Conservation (phyloP, 257 asterid genomes). For the Euphrasia confusa region DNA sequence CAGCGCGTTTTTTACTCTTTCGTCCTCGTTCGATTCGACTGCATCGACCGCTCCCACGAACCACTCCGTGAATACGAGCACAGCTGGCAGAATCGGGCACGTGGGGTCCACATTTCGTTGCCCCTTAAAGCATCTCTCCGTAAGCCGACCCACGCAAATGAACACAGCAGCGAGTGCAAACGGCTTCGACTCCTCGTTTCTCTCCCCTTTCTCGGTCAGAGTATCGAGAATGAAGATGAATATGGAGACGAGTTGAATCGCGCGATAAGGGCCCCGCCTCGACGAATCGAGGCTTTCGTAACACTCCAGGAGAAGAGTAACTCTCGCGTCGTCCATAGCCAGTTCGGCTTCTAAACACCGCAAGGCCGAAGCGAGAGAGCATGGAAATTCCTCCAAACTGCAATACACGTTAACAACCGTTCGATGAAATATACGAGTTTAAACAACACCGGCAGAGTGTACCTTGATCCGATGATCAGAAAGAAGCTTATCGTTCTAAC, state of each 20-base stretch:
- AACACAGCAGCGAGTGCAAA: slow-evolving; percentile 55
- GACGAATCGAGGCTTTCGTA: slow-evolving; percentile 51
- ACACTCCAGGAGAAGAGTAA: slow-evolving; percentile 44
- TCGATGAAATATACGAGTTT: no score
- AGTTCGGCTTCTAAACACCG: slow-evolving; percentile 51
- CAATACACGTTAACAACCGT: slow-evolving; percentile 15
- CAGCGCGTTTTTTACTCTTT: slow-evolving; percentile 50
- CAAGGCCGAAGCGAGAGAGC: slow-evolving; percentile 55
- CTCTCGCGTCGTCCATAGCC: slow-evolving; percentile 42
- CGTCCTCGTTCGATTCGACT: slow-evolving; percentile 38
- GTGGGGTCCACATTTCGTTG: slow-evolving; percentile 11
- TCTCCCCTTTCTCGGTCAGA: slow-evolving; percentile 34
- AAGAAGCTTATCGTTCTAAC: slow-evolving; percentile 76
- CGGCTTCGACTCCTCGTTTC: slow-evolving; percentile 37
- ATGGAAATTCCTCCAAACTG: slow-evolving; percentile 75
- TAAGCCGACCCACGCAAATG: slow-evolving; percentile 61
- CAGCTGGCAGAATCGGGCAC: slow-evolving; percentile 71
- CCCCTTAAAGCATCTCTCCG: slow-evolving; percentile 51
- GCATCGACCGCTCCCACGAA: slow-evolving; percentile 45
- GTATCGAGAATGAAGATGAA: slow-evolving; percentile 57
- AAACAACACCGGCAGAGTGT: slow-evolving; percentile 6
- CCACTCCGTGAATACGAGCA: slow-evolving; percentile 76
- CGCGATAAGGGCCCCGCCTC: slow-evolving; percentile 68
- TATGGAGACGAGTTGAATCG: slow-evolving; percentile 66
- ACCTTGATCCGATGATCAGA: slow-evolving; percentile 65